Conservation (phyloP, 2,329 filamentous ascomycete genomes). For the Stromatinia cepivora region DNA sequence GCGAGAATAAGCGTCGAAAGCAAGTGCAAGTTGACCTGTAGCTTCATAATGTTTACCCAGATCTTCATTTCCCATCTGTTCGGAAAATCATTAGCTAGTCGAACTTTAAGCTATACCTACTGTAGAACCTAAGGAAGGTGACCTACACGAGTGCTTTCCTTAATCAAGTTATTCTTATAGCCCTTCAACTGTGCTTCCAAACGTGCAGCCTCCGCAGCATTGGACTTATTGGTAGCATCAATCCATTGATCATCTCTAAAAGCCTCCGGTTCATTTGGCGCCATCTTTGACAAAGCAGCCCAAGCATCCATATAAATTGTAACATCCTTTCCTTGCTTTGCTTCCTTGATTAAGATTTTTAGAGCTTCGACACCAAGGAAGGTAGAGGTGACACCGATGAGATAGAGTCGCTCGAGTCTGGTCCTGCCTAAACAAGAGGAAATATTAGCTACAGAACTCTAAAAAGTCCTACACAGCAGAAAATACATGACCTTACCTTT, state of each 20-base stretch:
- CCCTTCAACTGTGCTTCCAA: constrained; percentile 83
- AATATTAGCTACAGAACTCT: constrained; percentile 20
- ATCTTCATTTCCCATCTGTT: constrained; percentile 91
- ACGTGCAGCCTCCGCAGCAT: constrained; percentile 69
- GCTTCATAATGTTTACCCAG: constrained; percentile 79
- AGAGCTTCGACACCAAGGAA: constrained; percentile 78
- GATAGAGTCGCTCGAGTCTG: constrained; percentile 74
- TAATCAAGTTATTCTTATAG: constrained; percentile 96
- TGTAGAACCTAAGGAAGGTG: background rate
- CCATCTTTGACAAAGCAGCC: constrained; percentile 61
- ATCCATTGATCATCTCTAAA: constrained; percentile 72
- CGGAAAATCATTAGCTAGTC: constrained; percentile 4
- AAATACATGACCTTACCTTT: constrained; percentile 55
- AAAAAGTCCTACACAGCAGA: background rate
- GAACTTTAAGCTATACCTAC: background rate
- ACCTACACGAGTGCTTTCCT: constrained; percentile 87
- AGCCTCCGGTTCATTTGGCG: constrained; percentile 68
- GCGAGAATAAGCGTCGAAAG: constrained; percentile 74
- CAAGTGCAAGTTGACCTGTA: constrained; percentile 70
- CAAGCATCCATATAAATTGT: constrained; percentile 68
- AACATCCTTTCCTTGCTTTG: constrained; percentile 75
- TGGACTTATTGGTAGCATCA: constrained; percentile 63
- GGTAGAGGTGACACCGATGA: constrained; percentile 78
- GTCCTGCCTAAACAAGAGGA: constrained; percentile 65
- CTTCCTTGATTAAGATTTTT: constrained; percentile 72